Base-by-base conservation (phyloP, 2,329 filamentous ascomycete genomes). In the Clonostachys rosea region DNA sequence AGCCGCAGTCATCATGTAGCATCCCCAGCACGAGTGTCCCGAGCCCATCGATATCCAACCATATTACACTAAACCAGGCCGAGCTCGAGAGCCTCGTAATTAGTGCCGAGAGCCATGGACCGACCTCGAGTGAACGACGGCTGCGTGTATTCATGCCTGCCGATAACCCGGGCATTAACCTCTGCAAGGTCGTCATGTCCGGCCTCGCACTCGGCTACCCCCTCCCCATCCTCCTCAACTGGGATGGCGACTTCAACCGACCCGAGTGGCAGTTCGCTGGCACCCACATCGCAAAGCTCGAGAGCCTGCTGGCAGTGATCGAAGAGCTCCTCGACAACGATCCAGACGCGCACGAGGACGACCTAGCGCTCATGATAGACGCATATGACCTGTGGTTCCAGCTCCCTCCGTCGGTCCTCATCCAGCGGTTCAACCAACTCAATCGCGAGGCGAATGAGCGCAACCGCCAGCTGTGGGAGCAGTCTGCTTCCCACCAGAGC, bases 341-440 rank as follows among this genome's bases (percentile, higher is more conserved):
- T 5, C 43, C 47, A 3, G 46, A 49, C 33, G 45, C 52, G 5
- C 52, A 54, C 34, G 57, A 65, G 7, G 55, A 68, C 11, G 63
- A 67, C 46, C 48, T 69, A 2, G 59, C 60, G 1, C 52, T 69
- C 0, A 53, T 69, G n/a, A 61, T 69, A 2, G 66, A 69, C 20
- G 62, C 65, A 0, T 63, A 69, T 49, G 64, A 69, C 40, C 53
- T 65, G 36, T 69, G 66, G 66, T 69, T 69, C 40, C 66, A 69
- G 44, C 58, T 69, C 1, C 66, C 66, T 0, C 63, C 65, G 1
- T 62, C 63, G 6, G 64, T 67, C 1, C 57, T 69, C 3, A 58
- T 69, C 6, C 48, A 64, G 37, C 60, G 66, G 8, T 69, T 61
- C 46, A 65, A 67, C 44, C 54, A 55, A 13, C 52, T 68, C 20